These are phyloP conservation scores for Penicillium digitatum DNA, from an alignment of 2,329 filamentous ascomycete species.

Conservation along the genomic window DNA sequence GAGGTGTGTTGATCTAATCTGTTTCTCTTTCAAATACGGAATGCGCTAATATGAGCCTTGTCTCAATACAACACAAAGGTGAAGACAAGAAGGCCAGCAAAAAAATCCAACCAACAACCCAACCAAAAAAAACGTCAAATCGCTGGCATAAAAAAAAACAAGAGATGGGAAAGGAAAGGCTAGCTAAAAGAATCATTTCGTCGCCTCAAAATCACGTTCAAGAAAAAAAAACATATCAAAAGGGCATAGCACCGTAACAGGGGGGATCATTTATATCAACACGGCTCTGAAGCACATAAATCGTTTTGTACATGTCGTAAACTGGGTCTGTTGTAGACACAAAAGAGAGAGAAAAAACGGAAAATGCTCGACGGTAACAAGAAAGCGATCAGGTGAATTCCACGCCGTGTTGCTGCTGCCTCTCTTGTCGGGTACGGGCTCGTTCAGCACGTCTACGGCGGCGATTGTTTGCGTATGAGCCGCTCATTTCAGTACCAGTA, in stretches of 20 bases:
- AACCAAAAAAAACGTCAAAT: conserved; percentile 10
- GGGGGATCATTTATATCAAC: conserved; percentile 8
- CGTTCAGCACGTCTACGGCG: conserved; percentile 52
- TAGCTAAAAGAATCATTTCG: conserved; percentile 7
- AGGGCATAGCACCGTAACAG: conserved; percentile 7
- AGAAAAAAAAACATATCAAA: conserved; percentile 5
- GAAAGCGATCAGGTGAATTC: conserved; percentile 45
- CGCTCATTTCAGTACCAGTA: conserved; percentile 48
- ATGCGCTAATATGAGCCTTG: too few species aligned
- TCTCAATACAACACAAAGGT: not conserved
- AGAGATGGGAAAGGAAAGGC: not conserved
- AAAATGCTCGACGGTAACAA: not conserved
- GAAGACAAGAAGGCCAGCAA: not conserved
- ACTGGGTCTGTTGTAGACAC: not conserved
- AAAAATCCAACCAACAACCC: not conserved
- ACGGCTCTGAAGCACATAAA: conserved; percentile 5
- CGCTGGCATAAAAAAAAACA: conserved; percentile 13
- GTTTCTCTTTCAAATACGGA: too few species aligned
- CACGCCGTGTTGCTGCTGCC: conserved; percentile 43
- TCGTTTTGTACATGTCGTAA: conserved; percentile 20
- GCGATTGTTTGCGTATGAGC: conserved; percentile 53
- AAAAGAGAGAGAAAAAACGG: conserved; percentile 3
- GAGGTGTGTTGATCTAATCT: too few species aligned
- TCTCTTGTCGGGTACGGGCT: conserved; percentile 45
- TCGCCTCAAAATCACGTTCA: conserved; percentile 1